A percentile compares a stretch with the other conserved stretches of the same genome.
Evolutionary conservation across 2,329 filamentous ascomycete genomes (phyloP).

Genomic region (Fusarium buxicola): DNA sequence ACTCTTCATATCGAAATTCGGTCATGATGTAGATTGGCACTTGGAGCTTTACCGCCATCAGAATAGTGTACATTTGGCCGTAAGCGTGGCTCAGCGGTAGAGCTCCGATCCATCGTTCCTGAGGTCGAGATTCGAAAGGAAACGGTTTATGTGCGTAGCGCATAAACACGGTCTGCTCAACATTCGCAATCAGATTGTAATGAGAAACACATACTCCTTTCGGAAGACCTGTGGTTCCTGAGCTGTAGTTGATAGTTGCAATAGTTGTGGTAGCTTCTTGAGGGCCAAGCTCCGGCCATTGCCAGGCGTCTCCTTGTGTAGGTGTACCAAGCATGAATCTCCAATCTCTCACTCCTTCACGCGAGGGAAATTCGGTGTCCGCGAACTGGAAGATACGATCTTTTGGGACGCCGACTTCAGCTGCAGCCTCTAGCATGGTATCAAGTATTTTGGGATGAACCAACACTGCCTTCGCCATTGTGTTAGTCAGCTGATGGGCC

Average conservation of each 20-base stretch:
- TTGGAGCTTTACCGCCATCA: conserved; percentile 57
- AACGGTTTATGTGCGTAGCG: conserved; percentile 55
- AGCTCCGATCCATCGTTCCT: conserved; percentile 67
- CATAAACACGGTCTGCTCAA: conserved; percentile 62
- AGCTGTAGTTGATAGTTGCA: conserved; percentile 63
- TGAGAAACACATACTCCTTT: conserved; percentile 64
- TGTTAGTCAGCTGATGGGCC: conserved; percentile 63
- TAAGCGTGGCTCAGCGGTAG: conserved; percentile 75
- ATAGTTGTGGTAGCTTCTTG: conserved; percentile 51
- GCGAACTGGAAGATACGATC: conserved; percentile 62
- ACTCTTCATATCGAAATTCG: conserved; percentile 65
- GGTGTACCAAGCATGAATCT: conserved; percentile 51
- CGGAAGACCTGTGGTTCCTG: conserved; percentile 63
- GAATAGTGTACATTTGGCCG: conserved; percentile 64
- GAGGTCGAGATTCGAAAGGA: conserved; percentile 50
- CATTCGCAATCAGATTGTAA: conserved; percentile 61
- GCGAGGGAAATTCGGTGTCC: conserved; percentile 49
- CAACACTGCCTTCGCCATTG: conserved; percentile 61
- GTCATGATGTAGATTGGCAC: conserved; percentile 68
- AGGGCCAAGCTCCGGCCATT: conserved; percentile 54
- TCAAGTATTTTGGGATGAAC: conserved; percentile 60
- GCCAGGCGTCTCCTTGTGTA: conserved; percentile 51
- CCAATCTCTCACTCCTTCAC: conserved; percentile 57
- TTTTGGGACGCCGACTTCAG: conserved; percentile 54
- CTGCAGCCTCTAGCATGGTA: conserved; percentile 57